phyloP scores from a whole-genome alignment of 768 basidiomycete species.

The Paxillus rubicundulus region DNA sequence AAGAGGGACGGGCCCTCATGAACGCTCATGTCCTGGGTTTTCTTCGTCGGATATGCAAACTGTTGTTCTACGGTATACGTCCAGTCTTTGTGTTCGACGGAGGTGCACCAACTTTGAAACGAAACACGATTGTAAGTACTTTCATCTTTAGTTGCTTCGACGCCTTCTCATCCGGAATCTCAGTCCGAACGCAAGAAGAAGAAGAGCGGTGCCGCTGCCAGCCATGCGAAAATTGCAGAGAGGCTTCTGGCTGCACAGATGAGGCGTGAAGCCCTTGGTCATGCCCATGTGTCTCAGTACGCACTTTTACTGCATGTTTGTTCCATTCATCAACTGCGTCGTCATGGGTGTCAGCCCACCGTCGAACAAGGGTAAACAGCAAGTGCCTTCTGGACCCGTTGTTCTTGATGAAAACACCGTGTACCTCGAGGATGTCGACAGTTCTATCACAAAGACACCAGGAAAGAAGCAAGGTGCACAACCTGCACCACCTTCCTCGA shows the following conservation, averaged over 20 bases:
- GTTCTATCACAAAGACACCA: constrained; percentile 53
- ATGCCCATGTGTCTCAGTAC: constrained; percentile 46
- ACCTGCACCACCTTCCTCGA: constrained; percentile 47
- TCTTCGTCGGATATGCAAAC: constrained; percentile 85
- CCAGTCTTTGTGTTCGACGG: constrained; percentile 99
- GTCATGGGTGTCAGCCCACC: constrained; percentile 15
- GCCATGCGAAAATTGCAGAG: constrained; percentile 85
- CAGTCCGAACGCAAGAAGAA: constrained; percentile 87
- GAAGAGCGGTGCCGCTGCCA: constrained; percentile 86
- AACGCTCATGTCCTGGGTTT: constrained; percentile 95
- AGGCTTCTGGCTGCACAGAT: constrained; percentile 90
- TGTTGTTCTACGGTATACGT: constrained; percentile 95
- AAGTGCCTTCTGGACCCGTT: constrained; percentile 44
- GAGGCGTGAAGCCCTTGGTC: constrained; percentile 82
- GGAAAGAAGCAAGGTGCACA: constrained; percentile 23
- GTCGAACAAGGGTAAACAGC: constrained; percentile 44
- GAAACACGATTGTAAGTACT: constrained; percentile 74
- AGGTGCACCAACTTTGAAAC: constrained; percentile 88
- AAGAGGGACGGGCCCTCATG: constrained; percentile 83
- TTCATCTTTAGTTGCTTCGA: neutral
- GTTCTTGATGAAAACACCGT: constrained; percentile 69
- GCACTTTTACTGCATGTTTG: constrained; percentile 15
- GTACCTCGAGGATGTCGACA: constrained; percentile 85
- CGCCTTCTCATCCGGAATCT: constrained; percentile 4
- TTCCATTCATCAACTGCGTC: neutral